Percentiles rank a stretch among this genome's conserved stretches.
Conservation (phyloP, 2,329 filamentous ascomycete species). For the Penicillium sclerotiorum region DNA sequence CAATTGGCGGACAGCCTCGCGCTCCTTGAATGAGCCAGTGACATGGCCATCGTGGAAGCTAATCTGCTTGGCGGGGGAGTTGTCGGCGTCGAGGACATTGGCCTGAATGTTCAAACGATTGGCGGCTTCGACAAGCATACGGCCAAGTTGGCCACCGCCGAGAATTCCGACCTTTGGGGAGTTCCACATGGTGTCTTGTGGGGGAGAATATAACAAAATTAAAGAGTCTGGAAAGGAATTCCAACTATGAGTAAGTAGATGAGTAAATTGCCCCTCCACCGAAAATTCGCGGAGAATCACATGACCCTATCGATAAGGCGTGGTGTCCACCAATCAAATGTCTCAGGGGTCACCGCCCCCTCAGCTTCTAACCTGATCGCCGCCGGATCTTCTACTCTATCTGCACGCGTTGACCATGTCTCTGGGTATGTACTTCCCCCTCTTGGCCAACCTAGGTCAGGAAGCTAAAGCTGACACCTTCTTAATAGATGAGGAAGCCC, state of each 20-base stretch:
- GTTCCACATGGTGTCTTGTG: slow-evolving; percentile 39
- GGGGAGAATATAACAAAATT: neutral
- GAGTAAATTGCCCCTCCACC: slow-evolving; percentile 24
- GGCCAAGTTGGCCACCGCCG: slow-evolving; percentile 75
- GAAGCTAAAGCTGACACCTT: slow-evolving; percentile 6
- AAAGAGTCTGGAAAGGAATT: neutral
- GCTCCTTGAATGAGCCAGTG: slow-evolving; percentile 84
- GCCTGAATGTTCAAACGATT: slow-evolving; percentile 75
- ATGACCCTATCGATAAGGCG: slow-evolving; percentile 26
- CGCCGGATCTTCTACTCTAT: slow-evolving; percentile 15
- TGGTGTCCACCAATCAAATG: slow-evolving; percentile 17
- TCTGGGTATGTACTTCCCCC: slow-evolving; percentile 29
- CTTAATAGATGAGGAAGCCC: slow-evolving; percentile 52
- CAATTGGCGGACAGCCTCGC: slow-evolving; percentile 76
- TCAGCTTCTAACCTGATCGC: slow-evolving; percentile 17
- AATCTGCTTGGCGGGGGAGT: slow-evolving; percentile 82
- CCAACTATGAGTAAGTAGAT: slow-evolving; percentile 3
- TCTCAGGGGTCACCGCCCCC: slow-evolving; percentile 13
- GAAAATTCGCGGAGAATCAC: slow-evolving; percentile 29
- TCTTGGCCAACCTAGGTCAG: neutral
- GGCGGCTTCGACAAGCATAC: slow-evolving; percentile 92
- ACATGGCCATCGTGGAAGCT: slow-evolving; percentile 75
- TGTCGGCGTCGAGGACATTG: slow-evolving; percentile 75
- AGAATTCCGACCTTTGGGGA: slow-evolving; percentile 54
- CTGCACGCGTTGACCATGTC: slow-evolving; percentile 31